Percentiles rank a stretch among this genome's conserved stretches.
Evolutionary conservation across 2,329 filamentous ascomycete species (phyloP).

Genomic region (Fusarium cyanostomum): DNA sequence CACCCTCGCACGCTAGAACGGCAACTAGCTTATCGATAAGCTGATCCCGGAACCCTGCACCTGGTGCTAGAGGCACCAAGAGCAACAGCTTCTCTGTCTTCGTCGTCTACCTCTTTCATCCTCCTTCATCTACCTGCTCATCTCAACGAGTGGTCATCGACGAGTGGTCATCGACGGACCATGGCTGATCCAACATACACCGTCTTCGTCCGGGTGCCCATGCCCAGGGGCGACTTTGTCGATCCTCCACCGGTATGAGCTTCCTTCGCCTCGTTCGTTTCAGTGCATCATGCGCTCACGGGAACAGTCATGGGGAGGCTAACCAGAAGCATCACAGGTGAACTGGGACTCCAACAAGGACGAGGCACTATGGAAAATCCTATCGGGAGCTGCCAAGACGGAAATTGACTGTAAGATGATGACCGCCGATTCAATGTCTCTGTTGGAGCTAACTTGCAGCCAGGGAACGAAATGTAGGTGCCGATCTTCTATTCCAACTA

Average conservation of each 20-base stretch:
- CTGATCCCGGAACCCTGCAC: conserved; percentile 36
- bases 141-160: conserved; percentile 30
- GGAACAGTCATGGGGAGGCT: conserved; percentile 33
- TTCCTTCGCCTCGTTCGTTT: conserved; percentile 2
- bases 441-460: conserved; percentile 31
- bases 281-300: conserved; percentile 30
- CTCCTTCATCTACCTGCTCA: conserved; percentile 31
- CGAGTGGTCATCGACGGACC: conserved; percentile 33
- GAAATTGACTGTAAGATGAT: conserved; percentile 81
- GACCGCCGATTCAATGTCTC: not conserved
- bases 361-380: conserved; percentile 86
- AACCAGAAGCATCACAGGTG: conserved; percentile 62
- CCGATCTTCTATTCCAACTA: conserved; percentile 25
- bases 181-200: conserved; percentile 71
- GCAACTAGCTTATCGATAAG: conserved; percentile 39
- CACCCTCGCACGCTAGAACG: conserved; percentile 26
- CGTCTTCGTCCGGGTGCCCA: conserved; percentile 89
- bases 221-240: conserved; percentile 84
- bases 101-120: conserved; percentile 25
- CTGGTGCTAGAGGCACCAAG: conserved; percentile 20
- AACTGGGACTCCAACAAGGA: conserved; percentile 91
- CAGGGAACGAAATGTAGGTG: conserved; percentile 81
- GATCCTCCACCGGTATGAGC: conserved; percentile 82
- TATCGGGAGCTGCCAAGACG: conserved; percentile 82
- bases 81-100: conserved; percentile 28